Evolutionary conservation across 2,329 filamentous ascomycete genomes (phyloP).

Genomic region (Colletotrichum nymphaeae): DNA sequence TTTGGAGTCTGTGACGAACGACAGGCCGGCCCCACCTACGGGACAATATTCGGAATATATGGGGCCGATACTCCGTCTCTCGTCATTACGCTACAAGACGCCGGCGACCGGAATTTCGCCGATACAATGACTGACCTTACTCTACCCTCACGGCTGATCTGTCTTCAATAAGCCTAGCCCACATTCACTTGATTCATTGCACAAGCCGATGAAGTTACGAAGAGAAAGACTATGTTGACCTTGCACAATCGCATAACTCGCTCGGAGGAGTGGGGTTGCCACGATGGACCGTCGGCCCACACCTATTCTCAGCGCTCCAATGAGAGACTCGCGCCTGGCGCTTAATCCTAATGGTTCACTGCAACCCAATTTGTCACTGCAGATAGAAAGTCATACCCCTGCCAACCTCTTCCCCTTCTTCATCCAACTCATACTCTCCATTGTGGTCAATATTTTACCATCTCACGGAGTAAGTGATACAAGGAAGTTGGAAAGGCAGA

Average conservation of each 20-base stretch:
- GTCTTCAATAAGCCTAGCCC: not conserved
- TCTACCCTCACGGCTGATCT: rapidly evolving
- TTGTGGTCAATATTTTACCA: not conserved
- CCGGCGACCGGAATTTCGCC: too few relatives aligned
- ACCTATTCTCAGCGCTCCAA: constrained; percentile 1
- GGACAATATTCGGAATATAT: not conserved
- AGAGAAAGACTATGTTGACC: not conserved
- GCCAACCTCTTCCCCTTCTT: not conserved
- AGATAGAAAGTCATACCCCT: not conserved
- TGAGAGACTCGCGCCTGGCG: not conserved
- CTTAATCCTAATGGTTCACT: constrained; percentile 21
- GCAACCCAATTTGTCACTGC: not conserved
- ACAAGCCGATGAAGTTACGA: not conserved
- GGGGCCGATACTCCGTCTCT: not conserved
- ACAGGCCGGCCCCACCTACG: not conserved
- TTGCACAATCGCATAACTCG: not conserved
- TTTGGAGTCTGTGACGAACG: too few relatives aligned
- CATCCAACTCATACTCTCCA: not conserved
- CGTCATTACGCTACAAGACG: too few relatives aligned
- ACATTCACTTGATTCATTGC: not conserved
- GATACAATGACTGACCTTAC: not conserved
- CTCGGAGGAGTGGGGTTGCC: not conserved
- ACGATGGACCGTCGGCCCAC: not conserved
- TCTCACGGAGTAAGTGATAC: not conserved
- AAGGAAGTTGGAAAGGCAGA: not conserved